Base-by-base conservation (phyloP, 345 rosid species). In the Gossypium longicalyx region DNA sequence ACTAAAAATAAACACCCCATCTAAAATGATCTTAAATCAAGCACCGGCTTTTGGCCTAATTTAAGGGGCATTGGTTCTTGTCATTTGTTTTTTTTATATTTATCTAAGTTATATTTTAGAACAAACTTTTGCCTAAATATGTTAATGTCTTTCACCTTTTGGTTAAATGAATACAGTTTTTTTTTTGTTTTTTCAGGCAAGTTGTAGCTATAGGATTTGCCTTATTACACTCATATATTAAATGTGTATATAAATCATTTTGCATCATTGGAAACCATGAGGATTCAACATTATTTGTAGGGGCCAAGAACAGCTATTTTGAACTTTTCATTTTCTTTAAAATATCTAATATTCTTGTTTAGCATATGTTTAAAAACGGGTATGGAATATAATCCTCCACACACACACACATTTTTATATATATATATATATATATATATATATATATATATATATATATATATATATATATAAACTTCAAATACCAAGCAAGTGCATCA, bases 241-340 rank as follows among this genome's bases (percentile, higher is more conserved):
- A 17, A 65, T 65, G 34, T 44, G 54, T n/a, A 45, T 34, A 53
- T 12, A 45, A 22, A 67, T 12, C 45, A 67, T 67, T 43, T 56
- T 56, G 23, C 58, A 68, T 68, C 59, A 17, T 13, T 27, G 72
- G 72, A 34, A 22, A 49, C 72, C 72, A 49, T 9, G 43, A 68
- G 72, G 72, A 25, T 68, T 72, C 49, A 72, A 15, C 80, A 83
- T 77, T 81, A 77, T 71, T 74, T 60, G 81, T 75, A 76, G 77
- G 88, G 75, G 20, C 38, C 83, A 22, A 34, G 61, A 74, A 81
- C 83, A 81, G 88, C 83, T 80, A 74, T 63, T 12, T 73, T 74
- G 77, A 52, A 76, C 41, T 34, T 34, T 34, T 34, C 41, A 5
- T 34, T 34, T 34, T 34, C 41, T 34, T 34, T 34, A 34, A 34